Base-by-base conservation (phyloP, 2,329 filamentous ascomycete species). In the Ampelomyces quisqualis region DNA sequence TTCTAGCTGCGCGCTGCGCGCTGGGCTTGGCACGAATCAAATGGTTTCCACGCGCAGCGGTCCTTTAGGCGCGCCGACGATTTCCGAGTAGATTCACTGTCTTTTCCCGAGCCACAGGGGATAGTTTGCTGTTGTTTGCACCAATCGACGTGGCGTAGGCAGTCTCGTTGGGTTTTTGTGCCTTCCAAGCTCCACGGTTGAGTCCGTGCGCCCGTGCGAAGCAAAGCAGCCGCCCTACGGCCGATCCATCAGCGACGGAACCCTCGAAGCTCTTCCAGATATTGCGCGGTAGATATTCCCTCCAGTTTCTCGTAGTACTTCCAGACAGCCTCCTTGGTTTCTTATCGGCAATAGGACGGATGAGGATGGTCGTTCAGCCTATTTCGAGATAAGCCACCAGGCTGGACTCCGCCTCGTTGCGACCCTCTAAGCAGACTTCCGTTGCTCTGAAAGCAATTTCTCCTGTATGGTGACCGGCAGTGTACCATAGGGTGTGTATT, bases 161-260 rank as follows among this genome's bases (percentile, higher is more conserved):
- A 40, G 38, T 47, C 47, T 47, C 56, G 57, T 53, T 46, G 47
- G 30, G 43, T 47, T 50, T 47, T 47, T 47, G 39, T 54, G 44
- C 47, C 51, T 55, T 47, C 49, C 46, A 55, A 51, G 46, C 51
- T 58, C 55, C 53, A 58, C 49, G 57, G 43, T 43, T 45, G 36
- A 49, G 49, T 40, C 54, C 54, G 55, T 57, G 55, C 53, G 43
- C 32, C 20, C 29, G 47, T 49, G 54, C 52, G 58, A n/a, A n/a
- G n/a, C 54, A 53, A 48, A 41, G 35, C 22, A 38, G 39, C 40
- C 38, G 43, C 46, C 40, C 43, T 28, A 15, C 17, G 15, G 13
- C 9, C 9, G 11, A 9, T 11, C 31, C 31, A 18, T 20, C 31
- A 31, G 19, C 15, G 15, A 10, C 19, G 19, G n/a, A n/a, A n/a